A percentile compares a stretch with the other conserved stretches of the same genome.
These are phyloP conservation scores for Teunomyces stri DNA, from an alignment of 805 yeast genomes.

Conservation along the genomic window DNA sequence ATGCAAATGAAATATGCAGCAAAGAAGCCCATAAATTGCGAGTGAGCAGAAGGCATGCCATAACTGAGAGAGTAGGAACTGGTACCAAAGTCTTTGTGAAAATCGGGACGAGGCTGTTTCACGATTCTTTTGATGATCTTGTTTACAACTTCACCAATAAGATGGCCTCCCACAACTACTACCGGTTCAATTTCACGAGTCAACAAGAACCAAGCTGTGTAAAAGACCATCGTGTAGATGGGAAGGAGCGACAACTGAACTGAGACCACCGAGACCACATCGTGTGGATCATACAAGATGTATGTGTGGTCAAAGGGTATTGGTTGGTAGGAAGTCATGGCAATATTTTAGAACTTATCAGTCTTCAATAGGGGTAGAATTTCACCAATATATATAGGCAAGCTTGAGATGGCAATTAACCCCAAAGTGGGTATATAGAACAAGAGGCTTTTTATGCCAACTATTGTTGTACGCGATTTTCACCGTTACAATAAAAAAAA, in stretches of 20 bases:
- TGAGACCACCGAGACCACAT: constrained; percentile 52
- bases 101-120: constrained; percentile 73
- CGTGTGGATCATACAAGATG: constrained; percentile 72
- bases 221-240: constrained; percentile 70
- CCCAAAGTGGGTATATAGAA: not conserved
- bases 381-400: not conserved
- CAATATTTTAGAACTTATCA: not conserved
- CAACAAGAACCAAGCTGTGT: constrained; percentile 78
- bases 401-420: not conserved
- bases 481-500: not conserved
- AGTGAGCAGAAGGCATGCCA: constrained; percentile 98
- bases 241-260: constrained; percentile 83
- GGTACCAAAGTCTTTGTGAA: constrained; percentile 44
- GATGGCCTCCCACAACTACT: constrained; percentile 81
- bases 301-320: constrained; percentile 84
- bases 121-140: constrained; percentile 61
- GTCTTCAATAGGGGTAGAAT: constrained; percentile 7
- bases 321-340: constrained; percentile 17
- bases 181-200: constrained; percentile 86
- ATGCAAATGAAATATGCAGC: constrained; percentile 53
- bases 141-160: constrained; percentile 71
- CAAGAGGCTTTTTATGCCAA: not conserved
- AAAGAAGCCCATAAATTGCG: constrained; percentile 91
- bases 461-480: not conserved
- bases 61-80: constrained; percentile 56